These are phyloP conservation scores for Cardamine occulta DNA, from an alignment of 345 rosid species.

Conservation along the genomic window DNA sequence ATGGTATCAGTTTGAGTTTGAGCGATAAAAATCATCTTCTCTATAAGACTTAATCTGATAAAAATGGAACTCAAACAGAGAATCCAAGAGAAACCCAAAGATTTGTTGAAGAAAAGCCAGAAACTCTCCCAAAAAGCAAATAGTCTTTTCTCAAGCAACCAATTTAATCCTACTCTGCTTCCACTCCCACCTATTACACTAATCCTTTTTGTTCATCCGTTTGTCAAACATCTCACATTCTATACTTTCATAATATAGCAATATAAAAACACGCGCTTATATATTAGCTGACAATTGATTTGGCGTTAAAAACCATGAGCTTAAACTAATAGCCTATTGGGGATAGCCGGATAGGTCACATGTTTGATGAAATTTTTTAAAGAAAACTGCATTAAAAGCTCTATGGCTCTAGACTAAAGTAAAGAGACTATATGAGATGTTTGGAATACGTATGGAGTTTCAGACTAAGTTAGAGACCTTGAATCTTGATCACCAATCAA, in stretches of 20 bases:
- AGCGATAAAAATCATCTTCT: background rate
- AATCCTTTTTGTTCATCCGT: background rate
- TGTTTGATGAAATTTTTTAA: background rate
- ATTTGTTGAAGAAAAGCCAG: background rate
- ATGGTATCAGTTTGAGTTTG: too few relatives aligned
- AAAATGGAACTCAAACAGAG: background rate
- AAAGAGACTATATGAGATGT: background rate
- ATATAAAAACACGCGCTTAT: background rate
- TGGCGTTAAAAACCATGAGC: background rate
- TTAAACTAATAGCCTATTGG: background rate
- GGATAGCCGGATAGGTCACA: background rate
- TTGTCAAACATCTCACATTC: background rate
- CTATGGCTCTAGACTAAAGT: background rate
- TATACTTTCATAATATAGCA: background rate
- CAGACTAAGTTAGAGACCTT: background rate
- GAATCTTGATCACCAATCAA: background rate
- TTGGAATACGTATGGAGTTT: background rate
- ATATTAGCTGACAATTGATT: background rate
- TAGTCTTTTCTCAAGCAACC: background rate
- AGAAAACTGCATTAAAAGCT: background rate
- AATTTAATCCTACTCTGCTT: background rate
- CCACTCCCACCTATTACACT: background rate
- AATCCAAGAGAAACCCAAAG: background rate
- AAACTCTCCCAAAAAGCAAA: background rate
- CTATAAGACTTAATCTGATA: background rate